These are phyloP conservation scores for Trypanosomatidae sp. DNA, from an alignment of 208 protist genomes.

Conservation along the genomic window DNA sequence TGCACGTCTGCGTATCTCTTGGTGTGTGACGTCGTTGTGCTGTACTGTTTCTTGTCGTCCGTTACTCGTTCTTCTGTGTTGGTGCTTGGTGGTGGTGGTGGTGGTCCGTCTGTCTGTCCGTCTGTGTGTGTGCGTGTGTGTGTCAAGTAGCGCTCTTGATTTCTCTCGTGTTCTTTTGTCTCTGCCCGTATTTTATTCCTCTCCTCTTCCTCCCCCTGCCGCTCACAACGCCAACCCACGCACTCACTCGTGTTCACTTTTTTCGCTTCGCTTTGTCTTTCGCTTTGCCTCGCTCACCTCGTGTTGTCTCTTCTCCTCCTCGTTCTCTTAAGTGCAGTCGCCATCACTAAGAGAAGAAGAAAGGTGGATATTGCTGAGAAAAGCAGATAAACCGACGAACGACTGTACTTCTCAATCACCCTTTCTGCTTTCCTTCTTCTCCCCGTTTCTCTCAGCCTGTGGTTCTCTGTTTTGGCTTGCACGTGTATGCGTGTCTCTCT, in stretches of 20 bases:
- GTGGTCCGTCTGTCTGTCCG: no score
- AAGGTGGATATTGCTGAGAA: not conserved
- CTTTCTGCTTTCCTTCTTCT: not conserved
- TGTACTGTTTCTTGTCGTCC: not conserved
- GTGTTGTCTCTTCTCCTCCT: slow-evolving; percentile 1
- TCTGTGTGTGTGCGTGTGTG: no score
- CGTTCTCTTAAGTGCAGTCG: not conserved
- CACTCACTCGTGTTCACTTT: not conserved
- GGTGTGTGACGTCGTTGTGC: not conserved
- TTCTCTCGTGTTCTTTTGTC: not conserved
- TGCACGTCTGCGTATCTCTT: not conserved
- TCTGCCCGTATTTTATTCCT: not conserved
- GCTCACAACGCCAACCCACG: not conserved
- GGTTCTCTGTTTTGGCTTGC: not conserved
- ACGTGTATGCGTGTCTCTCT: not conserved
- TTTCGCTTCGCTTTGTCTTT: not conserved
- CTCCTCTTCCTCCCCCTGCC: not conserved
- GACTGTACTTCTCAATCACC: not conserved
- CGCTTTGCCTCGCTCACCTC: slow-evolving; percentile 9
- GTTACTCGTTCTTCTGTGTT: not conserved
- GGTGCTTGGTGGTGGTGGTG: not conserved
- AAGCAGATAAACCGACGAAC: not conserved
- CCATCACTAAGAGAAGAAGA: not conserved
- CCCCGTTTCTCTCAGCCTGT: not conserved
- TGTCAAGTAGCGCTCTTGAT: not conserved